Evolutionary conservation across 768 basidiomycete species (phyloP), one percentile per base, ranked within the genome.

Genomic region (Suillus luteus): DNA sequence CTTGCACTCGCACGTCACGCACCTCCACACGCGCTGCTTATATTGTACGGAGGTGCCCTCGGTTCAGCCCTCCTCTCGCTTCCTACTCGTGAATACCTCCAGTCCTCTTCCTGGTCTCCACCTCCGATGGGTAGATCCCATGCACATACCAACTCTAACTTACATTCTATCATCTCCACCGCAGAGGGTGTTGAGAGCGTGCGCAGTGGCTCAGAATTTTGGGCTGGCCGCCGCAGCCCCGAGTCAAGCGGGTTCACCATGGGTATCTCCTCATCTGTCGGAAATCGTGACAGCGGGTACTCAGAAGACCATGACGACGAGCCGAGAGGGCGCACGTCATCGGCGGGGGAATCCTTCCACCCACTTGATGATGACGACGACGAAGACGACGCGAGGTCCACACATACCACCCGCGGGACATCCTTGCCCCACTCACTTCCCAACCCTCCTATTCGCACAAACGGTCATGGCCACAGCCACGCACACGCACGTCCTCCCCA

Each of bases 11-110:
- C 86, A 0, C 80, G 85, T 12, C 82, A 84, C 40, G 91, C 86
- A 0, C 82, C 91, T 2, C 81, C 88, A 0, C 92, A 94, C 69
- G 87, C 92, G 0, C 80, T 95, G 0, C 86, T 94, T n/a, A 83
- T 95, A 31, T 91, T 88, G 2, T 81, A 93, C 69, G 93, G 92
- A 84, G 92, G 92, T 7, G 79, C 81, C 27, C 89, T 91, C 55
- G 92, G 92, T 12, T 90, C 89, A 1, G 93, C 92, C 0, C 87
- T 91, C 5, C 82, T 94, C 61, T 92, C 90, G 17, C 75, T 94
- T 8, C 93, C 92, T 0, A 93, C 92, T 0, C 84, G 84, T 67
- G 93, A 95, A 68, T 95, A 94, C 74, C 91, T 93, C 72, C 93
- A 95, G 67, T 88, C 87, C 67, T 92, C 91, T 0, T 87, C 89